Percentiles rank a stretch among this genome's conserved stretches.
Conservation (phyloP, 257 asterid genomes). For the Lithospermum erythrorhizon region DNA sequence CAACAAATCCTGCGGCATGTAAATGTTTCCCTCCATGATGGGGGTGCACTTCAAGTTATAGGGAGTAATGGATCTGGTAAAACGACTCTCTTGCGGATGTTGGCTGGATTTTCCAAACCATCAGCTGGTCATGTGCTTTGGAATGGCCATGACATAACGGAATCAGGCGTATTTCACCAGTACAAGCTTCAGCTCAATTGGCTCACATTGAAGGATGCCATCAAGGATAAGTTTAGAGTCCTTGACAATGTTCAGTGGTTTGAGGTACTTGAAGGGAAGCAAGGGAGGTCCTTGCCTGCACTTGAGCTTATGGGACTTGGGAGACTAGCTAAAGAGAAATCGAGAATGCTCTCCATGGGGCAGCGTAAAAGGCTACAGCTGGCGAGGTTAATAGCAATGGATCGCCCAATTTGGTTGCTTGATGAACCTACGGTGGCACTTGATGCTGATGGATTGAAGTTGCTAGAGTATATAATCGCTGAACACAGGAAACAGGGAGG, state of each 20-base stretch:
- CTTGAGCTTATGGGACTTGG: slow-evolving; percentile 84
- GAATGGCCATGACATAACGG: slow-evolving; percentile 75
- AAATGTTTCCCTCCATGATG: slow-evolving; percentile 64
- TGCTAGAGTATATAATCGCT: slow-evolving; percentile 52
- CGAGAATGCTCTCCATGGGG: slow-evolving; percentile 81
- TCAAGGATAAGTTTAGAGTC: slow-evolving; percentile 55
- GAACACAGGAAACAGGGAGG: slow-evolving; percentile 79
- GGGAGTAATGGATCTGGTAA: slow-evolving; percentile 88
- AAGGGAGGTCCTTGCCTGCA: slow-evolving; percentile 60
- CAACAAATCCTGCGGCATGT: slow-evolving; percentile 83
- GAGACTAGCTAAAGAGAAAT: slow-evolving; percentile 52
- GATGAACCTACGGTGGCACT: slow-evolving; percentile 89
- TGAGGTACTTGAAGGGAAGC: slow-evolving; percentile 77
- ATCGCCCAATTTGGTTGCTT: slow-evolving; percentile 80
- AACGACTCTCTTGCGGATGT: slow-evolving; percentile 66
- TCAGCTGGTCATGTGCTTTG: slow-evolving; percentile 80
- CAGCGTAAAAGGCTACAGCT: slow-evolving; percentile 73
- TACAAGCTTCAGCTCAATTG: slow-evolving; percentile 80
- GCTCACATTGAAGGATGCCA: slow-evolving; percentile 71
- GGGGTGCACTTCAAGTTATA: slow-evolving; percentile 56
- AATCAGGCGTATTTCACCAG: slow-evolving; percentile 62
- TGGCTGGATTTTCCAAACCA: slow-evolving; percentile 76
- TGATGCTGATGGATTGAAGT: slow-evolving; percentile 63
- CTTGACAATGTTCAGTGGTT: slow-evolving; percentile 79
- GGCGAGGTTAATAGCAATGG: slow-evolving; percentile 72